These are phyloP conservation scores for Musa troglodytarum DNA, from an alignment of 176 grass and related monocot genomes.

Conservation along the genomic window DNA sequence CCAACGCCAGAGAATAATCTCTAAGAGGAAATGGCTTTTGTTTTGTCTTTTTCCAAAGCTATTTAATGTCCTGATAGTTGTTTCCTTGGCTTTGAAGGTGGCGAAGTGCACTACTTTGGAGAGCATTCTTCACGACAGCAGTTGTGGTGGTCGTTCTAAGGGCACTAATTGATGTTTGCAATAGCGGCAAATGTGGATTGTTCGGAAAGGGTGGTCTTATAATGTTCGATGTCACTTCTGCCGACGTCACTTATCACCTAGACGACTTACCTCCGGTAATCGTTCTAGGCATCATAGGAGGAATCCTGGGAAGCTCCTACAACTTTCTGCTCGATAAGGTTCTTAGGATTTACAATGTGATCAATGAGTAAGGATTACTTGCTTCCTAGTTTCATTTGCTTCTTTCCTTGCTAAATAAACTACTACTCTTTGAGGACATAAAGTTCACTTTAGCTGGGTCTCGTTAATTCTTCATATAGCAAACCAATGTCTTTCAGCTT, in stretches of 20 bases:
- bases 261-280: conserved; percentile 60
- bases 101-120: conserved; percentile 89
- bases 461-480: not conserved
- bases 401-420: not conserved
- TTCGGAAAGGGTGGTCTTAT: conserved; percentile 96
- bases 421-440: not conserved
- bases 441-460: not conserved
- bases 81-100: conserved; percentile 43
- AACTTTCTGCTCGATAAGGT: conserved; percentile 71
- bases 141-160: conserved; percentile 73
- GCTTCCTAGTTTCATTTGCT: conserved; percentile 15
- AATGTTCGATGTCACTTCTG: conserved; percentile 91
- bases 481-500: too few relatives aligned
- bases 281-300: conserved; percentile 64
- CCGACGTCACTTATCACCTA: conserved; percentile 49
- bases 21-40: too few relatives aligned
- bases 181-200: conserved; percentile 70
- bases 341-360: conserved; percentile 67
- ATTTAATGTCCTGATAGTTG: not conserved
- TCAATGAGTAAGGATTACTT: conserved; percentile 55
- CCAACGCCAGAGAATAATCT: too few relatives aligned
- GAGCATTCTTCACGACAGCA: conserved; percentile 90
- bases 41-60: not conserved
- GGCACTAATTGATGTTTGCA: conserved; percentile 77
- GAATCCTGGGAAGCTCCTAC: conserved; percentile 77